Conservation (phyloP, 176 grass and related monocot species). For the Carex cristatella region DNA sequence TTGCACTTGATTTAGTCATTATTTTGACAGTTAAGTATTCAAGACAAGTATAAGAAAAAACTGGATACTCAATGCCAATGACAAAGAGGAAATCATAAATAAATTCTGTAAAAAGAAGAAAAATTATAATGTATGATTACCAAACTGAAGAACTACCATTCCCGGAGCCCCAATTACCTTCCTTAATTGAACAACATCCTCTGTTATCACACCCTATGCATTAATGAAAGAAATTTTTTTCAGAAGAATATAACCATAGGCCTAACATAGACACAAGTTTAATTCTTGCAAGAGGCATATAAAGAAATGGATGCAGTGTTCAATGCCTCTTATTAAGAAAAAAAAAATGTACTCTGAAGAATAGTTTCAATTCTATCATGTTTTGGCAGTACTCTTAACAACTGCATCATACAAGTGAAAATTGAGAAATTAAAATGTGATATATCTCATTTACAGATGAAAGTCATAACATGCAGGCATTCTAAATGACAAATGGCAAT, state of each 20-base stretch:
- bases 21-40: background rate
- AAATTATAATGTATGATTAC: slow-evolving; percentile 32
- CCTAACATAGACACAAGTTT: background rate
- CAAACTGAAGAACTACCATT: slow-evolving; percentile 97
- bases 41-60: background rate
- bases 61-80: background rate
- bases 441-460: background rate
- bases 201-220: slow-evolving; percentile 82
- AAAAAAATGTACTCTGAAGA: background rate
- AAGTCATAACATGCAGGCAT: background rate
- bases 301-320: background rate
- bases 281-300: background rate
- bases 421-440: background rate
- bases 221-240: slow-evolving; percentile 23
- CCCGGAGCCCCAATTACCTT: slow-evolving; percentile 84
- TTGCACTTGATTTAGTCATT: background rate
- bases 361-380: background rate
- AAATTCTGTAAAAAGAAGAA: background rate
- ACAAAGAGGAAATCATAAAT: background rate
- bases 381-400: background rate
- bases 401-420: background rate
- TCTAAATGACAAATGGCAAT: background rate
- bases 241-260: background rate
- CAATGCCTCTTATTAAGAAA: background rate
- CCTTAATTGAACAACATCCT: slow-evolving; percentile 87